Evolutionary conservation across 768 basidiomycete species (phyloP).

Genomic region (Russula olivacea): DNA sequence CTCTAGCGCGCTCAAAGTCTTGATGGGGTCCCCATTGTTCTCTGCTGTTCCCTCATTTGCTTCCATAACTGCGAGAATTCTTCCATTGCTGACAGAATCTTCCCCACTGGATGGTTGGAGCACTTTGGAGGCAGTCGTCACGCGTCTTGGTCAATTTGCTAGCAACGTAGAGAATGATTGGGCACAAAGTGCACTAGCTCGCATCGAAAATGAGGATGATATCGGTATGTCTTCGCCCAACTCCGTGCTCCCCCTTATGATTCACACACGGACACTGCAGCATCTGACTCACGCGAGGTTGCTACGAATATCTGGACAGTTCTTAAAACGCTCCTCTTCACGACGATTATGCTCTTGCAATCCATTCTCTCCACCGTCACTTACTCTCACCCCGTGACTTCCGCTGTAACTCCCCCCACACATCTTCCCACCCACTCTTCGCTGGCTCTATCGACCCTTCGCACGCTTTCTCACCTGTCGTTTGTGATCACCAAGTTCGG

Average conservation of each 20-base stretch:
- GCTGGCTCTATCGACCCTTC: conserved; percentile 51
- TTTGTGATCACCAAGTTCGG: conserved; percentile 80
- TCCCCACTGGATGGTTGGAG: conserved; percentile 28
- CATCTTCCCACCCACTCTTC: conserved; percentile 34
- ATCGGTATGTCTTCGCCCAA: conserved; percentile 27
- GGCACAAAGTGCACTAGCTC: conserved; percentile 29
- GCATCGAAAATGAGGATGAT: conserved; percentile 28
- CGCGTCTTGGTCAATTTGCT: conserved; percentile 26
- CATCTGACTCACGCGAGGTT: conserved; percentile 40
- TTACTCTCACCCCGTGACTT: conserved; percentile 32
- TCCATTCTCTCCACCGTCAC: conserved; percentile 50
- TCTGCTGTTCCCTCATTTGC: conserved; percentile 29
- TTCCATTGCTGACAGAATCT: conserved; percentile 29
- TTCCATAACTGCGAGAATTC: conserved; percentile 24
- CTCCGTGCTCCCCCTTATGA: background rate
- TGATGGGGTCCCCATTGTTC: conserved; percentile 26
- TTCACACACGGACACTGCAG: conserved; percentile 28
- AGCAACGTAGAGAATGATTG: conserved; percentile 29
- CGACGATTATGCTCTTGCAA: conserved; percentile 62
- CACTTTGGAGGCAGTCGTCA: conserved; percentile 25
- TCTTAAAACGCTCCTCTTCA: conserved; percentile 74
- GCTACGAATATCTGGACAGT: conserved; percentile 55
- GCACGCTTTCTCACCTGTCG: conserved; percentile 58
- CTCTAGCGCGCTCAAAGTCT: conserved; percentile 19
- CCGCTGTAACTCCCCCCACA: background rate